Conservation (phyloP, 2,329 filamentous ascomycete genomes). For the Sporothrix globosa region DNA sequence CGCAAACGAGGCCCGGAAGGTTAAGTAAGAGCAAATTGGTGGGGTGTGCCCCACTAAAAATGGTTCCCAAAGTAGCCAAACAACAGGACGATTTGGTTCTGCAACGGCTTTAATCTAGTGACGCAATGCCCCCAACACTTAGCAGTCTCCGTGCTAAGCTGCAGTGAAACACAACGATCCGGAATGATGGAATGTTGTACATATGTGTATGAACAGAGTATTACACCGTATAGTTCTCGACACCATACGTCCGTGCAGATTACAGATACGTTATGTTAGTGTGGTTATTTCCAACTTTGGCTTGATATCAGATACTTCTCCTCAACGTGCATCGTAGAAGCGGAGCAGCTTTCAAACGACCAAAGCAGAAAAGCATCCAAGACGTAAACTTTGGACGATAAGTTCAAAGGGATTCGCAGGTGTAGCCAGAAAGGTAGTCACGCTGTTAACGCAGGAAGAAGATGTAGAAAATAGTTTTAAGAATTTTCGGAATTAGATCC, state of each 20-base stretch:
- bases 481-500: constrained; percentile 8
- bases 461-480: background rate
- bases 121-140: constrained; percentile 10
- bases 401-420: background rate
- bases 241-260: too few relatives aligned
- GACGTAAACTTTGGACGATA: background rate
- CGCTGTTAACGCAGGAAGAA: background rate
- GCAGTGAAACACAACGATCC: constrained; percentile 1
- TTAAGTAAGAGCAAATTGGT: background rate
- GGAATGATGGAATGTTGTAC: constrained; percentile 7
- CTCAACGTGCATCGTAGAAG: background rate
- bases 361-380: background rate
- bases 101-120: constrained; percentile 12
- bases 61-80: background rate
- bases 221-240: too few relatives aligned
- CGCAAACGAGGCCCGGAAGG: background rate
- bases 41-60: constrained; percentile 4
- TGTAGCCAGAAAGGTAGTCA: background rate
- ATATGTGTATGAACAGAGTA: background rate
- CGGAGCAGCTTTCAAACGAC: background rate
- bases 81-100: background rate
- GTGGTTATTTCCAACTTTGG: too few relatives aligned
- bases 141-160: background rate
- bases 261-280: too few relatives aligned
- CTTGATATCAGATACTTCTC: too few relatives aligned